Base-by-base conservation (phyloP, 2,329 filamentous ascomycete genomes). In the Fusarium sp. region DNA sequence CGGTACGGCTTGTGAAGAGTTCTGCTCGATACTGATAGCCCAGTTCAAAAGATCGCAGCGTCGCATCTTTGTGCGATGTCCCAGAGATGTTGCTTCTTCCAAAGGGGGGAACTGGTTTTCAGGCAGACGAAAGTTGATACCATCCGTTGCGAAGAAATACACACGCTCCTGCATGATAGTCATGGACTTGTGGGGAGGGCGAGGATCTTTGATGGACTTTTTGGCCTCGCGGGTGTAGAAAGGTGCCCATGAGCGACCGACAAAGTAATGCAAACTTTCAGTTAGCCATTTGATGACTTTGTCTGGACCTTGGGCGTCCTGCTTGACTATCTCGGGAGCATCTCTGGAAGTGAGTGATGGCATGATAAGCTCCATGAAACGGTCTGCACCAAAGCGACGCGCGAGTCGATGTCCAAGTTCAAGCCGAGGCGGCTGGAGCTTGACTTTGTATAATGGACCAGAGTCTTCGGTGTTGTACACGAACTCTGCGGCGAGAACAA, bases 301-400 rank as follows among this genome's bases (percentile, higher is more conserved):
- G 1, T 79, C 66, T 2, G 75, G 65, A 1, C 76, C 76, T 0
- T 71, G 63, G 1, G 76, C 74, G 5, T 79, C 71, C 3, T 80
- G 70, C 17, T 74, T 77, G 4, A 80, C 58, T 0, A 76, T 47
- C 0, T 63, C 48, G 0, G 78, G 75, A 0, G 73, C 70, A 3
- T 76, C 67, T 4, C 69, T 75, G 1, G 56, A 59, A 2, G 71
- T 76, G 0, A 81, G 77, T 0, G 80, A 79, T 0, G 87, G 87
- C 7, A 89, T 77, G 6, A 81, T 72, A 1, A 90, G 58, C 52
- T 89, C 85, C 2, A 90, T 62, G 43, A 89, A 89, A 1, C 88
- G 81, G 64, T 90, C 87, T 0, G 82, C 75, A 0, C 88, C 87
- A 65, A 88, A 88, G 6, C 82, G 83, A 14, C 88, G 82, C 20